Conservation (phyloP, 2,329 filamentous ascomycete species). For the Atkinsonella texensis region DNA sequence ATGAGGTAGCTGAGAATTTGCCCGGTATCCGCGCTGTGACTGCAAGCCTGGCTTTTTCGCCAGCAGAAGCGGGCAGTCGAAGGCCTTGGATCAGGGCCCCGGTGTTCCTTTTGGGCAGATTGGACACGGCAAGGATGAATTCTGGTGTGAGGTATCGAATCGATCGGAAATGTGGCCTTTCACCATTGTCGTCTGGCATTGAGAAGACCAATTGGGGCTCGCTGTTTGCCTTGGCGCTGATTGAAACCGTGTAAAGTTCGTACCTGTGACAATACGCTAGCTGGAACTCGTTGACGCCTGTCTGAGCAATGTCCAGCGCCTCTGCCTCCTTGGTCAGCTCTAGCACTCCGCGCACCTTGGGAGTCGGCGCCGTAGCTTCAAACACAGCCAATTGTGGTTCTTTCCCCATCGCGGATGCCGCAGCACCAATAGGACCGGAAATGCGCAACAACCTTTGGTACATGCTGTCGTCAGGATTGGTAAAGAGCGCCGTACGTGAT, state of each 20-base stretch:
- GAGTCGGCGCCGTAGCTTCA: constrained; percentile 38
- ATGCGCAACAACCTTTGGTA: constrained; percentile 50
- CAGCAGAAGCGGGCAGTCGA: constrained; percentile 32
- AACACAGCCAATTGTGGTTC: constrained; percentile 73
- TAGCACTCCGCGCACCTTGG: constrained; percentile 36
- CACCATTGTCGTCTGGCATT: constrained; percentile 35
- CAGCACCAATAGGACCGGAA: constrained; percentile 57
- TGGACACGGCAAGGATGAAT: constrained; percentile 46
- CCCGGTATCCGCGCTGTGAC: constrained; percentile 48
- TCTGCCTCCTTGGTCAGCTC: constrained; percentile 46
- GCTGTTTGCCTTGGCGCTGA: constrained; percentile 35
- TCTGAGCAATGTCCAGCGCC: constrained; percentile 58
- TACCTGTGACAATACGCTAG: constrained; percentile 70
- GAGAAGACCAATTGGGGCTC: constrained; percentile 44
- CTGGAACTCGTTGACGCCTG: constrained; percentile 49
- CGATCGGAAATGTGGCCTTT: constrained; percentile 41
- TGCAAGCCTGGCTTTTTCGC: constrained; percentile 34
- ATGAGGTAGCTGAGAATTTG: constrained; percentile 59
- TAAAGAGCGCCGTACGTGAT: constrained; percentile 41
- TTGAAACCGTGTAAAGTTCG: constrained; percentile 56
- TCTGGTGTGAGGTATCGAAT: constrained; percentile 46
- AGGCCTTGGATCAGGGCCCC: constrained; percentile 46
- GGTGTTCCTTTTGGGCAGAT: constrained; percentile 41
- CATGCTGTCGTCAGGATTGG: constrained; percentile 33
- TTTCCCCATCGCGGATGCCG: constrained; percentile 66